A percentile compares a stretch with the other conserved stretches of the same genome.
Conservation (phyloP, 2,329 filamentous ascomycete species). For the Chaetomium sp. region DNA sequence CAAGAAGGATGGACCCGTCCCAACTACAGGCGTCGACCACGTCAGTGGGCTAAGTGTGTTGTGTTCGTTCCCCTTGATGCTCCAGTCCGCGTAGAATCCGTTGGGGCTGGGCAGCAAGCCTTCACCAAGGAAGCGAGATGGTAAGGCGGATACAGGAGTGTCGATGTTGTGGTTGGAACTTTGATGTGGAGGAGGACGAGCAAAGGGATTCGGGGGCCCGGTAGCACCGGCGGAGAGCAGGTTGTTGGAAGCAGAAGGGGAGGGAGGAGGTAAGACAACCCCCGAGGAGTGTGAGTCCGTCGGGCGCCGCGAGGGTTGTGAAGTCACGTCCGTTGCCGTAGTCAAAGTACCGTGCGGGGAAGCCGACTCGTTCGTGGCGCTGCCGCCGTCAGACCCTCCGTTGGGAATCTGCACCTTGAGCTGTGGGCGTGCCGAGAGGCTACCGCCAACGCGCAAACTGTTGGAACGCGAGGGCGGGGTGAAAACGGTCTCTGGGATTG, state of each 20-base stretch:
- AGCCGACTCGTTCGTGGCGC: constrained; percentile 65
- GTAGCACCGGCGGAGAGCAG: constrained; percentile 85
- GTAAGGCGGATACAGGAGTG: constrained; percentile 89
- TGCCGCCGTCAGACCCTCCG: constrained; percentile 62
- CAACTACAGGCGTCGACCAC: constrained; percentile 74
- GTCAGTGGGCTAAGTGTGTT: constrained; percentile 90
- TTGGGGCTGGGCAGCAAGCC: constrained; percentile 86
- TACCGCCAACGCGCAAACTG: constrained; percentile 59
- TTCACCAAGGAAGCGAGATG: constrained; percentile 82
- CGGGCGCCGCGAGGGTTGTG: constrained; percentile 42
- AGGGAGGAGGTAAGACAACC: constrained; percentile 85
- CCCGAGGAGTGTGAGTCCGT: constrained; percentile 54
- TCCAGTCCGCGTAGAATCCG: constrained; percentile 90
- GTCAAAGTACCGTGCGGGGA: constrained; percentile 50
- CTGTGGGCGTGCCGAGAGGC: constrained; percentile 59
- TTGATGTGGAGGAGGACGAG: constrained; percentile 71
- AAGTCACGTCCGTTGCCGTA: constrained; percentile 51
- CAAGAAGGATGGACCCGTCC: constrained; percentile 56
- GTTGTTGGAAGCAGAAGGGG: constrained; percentile 76
- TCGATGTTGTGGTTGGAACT: constrained; percentile 55
- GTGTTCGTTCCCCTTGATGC: constrained; percentile 62
- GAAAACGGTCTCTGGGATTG: constrained; percentile 57
- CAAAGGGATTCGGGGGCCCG: constrained; percentile 93
- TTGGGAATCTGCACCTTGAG: constrained; percentile 94
- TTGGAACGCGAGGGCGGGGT: constrained; percentile 72